Base-by-base conservation (phyloP, 495 filamentous ascomycete species). In the Arthonia radiata region DNA sequence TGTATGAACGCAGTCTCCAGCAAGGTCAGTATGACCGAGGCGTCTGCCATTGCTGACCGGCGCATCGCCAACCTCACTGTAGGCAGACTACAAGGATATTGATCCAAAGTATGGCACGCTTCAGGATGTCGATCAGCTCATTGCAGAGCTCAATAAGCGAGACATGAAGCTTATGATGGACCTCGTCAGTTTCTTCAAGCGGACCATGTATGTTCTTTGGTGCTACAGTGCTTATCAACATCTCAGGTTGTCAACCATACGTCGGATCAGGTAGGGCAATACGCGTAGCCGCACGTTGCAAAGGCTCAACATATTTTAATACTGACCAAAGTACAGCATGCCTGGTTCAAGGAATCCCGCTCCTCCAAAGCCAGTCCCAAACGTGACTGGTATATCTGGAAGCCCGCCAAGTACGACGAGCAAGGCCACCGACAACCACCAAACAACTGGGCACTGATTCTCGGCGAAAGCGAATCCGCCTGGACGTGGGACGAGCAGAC, bases 231-330 rank as follows among this genome's bases (percentile, higher is more conserved):
- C n/a, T n/a, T n/a, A n/a, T n/a, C n/a, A n/a, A n/a, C n/a, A n/a
- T n/a, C n/a, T n/a, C n/a, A n/a, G n/a, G n/a, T n/a, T n/a, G 50
- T 67, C 15, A 69, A 67, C 31, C 64, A 69, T 31, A 69, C 64
- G 8, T 58, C 52, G 0, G 45, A 67, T 31, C 41, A 53, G 26
- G 39, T 42, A 34, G 7, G 26, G 4, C 9, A 13, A n/a, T n/a
- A 18, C 30, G 26, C 26, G 22, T 18, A 8, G 26, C 21, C 18
- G 14, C 9, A 2, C 17, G 14, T 28, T 23, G 5, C 29, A 25
- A 18, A 19, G 26, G 9, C 29, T 25, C 13, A 29, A 11, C 7
- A 5, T 18, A 4, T 29, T 18, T 14, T 14, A 5, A 4, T 19
- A 28, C 15, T 18, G 25, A 17, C 4, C 24, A 30, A 13, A 12